Evolutionary conservation across 495 filamentous ascomycete genomes (phyloP).

Genomic region (Neohortaea acidophila): DNA sequence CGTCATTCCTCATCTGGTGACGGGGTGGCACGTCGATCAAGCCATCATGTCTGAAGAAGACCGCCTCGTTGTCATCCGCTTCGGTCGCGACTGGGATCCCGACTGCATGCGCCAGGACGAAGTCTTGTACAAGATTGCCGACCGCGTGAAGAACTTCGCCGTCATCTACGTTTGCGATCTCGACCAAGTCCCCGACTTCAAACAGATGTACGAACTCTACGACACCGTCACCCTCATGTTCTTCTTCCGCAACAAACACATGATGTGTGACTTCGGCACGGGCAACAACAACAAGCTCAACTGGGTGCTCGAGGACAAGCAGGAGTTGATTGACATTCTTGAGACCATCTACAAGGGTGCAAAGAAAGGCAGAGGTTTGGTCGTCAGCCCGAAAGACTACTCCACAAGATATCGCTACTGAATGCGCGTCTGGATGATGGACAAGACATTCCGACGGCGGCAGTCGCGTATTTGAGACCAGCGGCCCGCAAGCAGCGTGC

Average conservation of each 20-base stretch:
- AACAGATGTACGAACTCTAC: conserved; percentile 70
- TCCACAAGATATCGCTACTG: conserved; percentile 73
- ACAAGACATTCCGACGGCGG: too few species aligned
- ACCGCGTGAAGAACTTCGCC: conserved; percentile 76
- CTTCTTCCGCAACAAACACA: conserved; percentile 98
- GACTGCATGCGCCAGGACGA: conserved; percentile 89
- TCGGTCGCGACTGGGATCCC: conserved; percentile 65
- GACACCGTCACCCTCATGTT: conserved; percentile 53
- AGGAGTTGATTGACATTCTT: conserved; percentile 96
- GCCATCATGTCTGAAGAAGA: conserved; percentile 88
- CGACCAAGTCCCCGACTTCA: conserved; percentile 93
- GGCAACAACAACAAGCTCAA: conserved; percentile 98
- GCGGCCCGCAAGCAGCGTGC: too few species aligned
- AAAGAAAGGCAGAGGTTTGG: conserved; percentile 89
- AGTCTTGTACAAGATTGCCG: conserved; percentile 74
- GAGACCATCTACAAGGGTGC: conserved; percentile 96
- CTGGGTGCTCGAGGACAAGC: conserved; percentile 95
- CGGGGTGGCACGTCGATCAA: conserved; percentile 94
- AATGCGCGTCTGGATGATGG: too few species aligned
- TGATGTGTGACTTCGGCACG: conserved; percentile 97
- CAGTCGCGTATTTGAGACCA: too few species aligned
- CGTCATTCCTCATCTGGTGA: conserved; percentile 79
- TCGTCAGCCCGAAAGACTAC: conserved; percentile 92
- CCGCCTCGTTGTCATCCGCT: conserved; percentile 87
- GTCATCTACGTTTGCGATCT: conserved; percentile 96